These are phyloP conservation scores for Diaporthe ampelina DNA, from an alignment of 2,329 filamentous ascomycete genomes.

Conservation along the genomic window DNA sequence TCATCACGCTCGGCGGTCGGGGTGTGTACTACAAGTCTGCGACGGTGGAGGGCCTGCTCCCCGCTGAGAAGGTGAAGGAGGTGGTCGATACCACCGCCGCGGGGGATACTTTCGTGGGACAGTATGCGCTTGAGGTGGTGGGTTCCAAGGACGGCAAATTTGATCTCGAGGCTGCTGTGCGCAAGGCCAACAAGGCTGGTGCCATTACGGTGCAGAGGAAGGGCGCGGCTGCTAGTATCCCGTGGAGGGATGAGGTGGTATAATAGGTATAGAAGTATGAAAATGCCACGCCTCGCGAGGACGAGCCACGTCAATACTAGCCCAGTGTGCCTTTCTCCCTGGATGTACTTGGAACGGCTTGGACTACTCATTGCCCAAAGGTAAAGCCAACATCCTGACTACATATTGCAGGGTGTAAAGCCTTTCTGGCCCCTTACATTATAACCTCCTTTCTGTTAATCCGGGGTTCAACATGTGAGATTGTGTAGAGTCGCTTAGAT, in stretches of 20 bases:
- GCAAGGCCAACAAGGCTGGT: slow-evolving; percentile 73
- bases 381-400: neutral
- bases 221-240: slow-evolving; percentile 77
- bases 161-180: slow-evolving; percentile 71
- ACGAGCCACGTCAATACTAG: neutral
- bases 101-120: slow-evolving; percentile 94
- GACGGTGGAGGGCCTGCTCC: slow-evolving; percentile 62
- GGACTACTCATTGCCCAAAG: neutral
- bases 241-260: slow-evolving; percentile 68
- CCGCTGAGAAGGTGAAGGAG: slow-evolving; percentile 73
- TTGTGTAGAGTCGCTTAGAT: neutral
- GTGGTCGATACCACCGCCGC: slow-evolving; percentile 96
- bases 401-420: too few species aligned
- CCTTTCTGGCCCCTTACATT: neutral
- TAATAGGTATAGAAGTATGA: neutral
- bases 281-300: neutral
- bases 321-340: neutral
- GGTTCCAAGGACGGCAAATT: slow-evolving; percentile 55
- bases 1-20: slow-evolving; percentile 86
- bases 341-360: neutral
- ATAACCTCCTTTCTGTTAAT: too few species aligned
- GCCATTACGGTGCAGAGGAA: slow-evolving; percentile 75
- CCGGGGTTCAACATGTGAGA: too few species aligned
- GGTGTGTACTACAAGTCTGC: slow-evolving; percentile 78
- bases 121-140: slow-evolving; percentile 83